These are phyloP conservation scores for Yamadazyma dushanensis DNA, from an alignment of 1,139 yeast genomes.

Conservation along the genomic window DNA sequence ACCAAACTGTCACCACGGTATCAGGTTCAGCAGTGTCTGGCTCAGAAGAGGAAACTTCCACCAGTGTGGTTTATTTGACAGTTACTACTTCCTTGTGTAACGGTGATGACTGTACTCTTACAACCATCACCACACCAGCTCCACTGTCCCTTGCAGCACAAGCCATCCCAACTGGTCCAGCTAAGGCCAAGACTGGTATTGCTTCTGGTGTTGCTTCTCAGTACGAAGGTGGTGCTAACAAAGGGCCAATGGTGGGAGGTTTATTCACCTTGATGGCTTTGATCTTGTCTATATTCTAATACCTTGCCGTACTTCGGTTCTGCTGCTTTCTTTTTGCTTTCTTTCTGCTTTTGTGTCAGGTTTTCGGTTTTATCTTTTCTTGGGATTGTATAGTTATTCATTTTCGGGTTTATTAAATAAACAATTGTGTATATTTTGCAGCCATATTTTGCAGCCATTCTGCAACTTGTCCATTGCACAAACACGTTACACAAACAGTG, in stretches of 20 bases:
- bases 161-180: background rate
- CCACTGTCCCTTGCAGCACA: slow-evolving; percentile 2
- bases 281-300: slow-evolving; percentile 10
- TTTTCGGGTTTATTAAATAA: background rate
- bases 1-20: too few relatives aligned
- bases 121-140: slow-evolving; percentile 3
- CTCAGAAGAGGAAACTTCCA: too few relatives aligned
- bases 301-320: background rate
- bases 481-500: too few relatives aligned
- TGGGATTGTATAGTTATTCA: background rate
- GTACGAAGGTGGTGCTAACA: slow-evolving; percentile 15
- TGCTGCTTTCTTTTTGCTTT: slow-evolving; percentile 1
- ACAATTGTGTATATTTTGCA: background rate
- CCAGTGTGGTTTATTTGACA: too few relatives aligned
- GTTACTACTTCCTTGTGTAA: too few relatives aligned
- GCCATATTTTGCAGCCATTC: too few relatives aligned
- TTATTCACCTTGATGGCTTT: slow-evolving; percentile 9
- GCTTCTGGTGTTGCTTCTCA: slow-evolving; percentile 7
- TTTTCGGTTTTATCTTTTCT: background rate
- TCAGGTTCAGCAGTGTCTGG: too few relatives aligned
- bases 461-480: too few relatives aligned
- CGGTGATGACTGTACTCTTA: too few relatives aligned
- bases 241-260: slow-evolving; percentile 5
- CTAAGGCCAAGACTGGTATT: slow-evolving; percentile 4
- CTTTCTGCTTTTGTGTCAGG: slow-evolving; percentile 3